These are phyloP conservation scores for Trichosanthes truncata DNA, from an alignment of 306 rosid genomes.

Conservation along the genomic window DNA sequence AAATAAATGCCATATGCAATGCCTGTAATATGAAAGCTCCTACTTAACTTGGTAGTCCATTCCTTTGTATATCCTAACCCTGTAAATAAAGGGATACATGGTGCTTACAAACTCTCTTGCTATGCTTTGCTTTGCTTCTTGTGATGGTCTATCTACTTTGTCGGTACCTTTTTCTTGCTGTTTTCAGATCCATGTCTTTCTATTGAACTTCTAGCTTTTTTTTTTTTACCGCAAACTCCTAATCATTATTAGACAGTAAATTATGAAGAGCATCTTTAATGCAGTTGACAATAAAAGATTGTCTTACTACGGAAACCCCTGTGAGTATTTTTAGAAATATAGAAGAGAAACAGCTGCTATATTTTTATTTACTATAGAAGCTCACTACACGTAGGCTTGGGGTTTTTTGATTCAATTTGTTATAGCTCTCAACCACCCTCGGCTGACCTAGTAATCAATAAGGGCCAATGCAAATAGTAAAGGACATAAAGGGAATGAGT, in stretches of 20 bases:
- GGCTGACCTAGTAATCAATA: neutral
- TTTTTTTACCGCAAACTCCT: neutral
- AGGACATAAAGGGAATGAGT: too few species aligned
- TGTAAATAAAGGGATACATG: neutral
- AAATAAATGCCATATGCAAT: neutral
- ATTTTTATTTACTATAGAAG: neutral
- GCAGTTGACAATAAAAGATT: neutral
- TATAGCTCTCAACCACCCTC: neutral
- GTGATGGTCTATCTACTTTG: neutral
- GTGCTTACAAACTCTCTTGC: neutral
- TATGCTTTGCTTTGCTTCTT: neutral
- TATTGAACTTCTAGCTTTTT: neutral
- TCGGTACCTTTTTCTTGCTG: neutral
- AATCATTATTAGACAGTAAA: neutral
- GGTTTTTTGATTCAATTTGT: neutral
- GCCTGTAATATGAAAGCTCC: neutral
- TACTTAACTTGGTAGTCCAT: neutral
- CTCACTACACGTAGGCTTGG: neutral
- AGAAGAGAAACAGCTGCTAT: neutral
- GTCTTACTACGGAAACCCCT: neutral
- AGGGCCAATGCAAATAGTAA: neutral
- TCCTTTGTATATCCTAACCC: neutral
- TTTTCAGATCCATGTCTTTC: neutral
- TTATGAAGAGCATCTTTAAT: neutral
- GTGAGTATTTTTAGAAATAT: neutral